phyloP scores from a whole-genome alignment of 1,284 basidiomycete species.

The Violaceomyces palustris region DNA sequence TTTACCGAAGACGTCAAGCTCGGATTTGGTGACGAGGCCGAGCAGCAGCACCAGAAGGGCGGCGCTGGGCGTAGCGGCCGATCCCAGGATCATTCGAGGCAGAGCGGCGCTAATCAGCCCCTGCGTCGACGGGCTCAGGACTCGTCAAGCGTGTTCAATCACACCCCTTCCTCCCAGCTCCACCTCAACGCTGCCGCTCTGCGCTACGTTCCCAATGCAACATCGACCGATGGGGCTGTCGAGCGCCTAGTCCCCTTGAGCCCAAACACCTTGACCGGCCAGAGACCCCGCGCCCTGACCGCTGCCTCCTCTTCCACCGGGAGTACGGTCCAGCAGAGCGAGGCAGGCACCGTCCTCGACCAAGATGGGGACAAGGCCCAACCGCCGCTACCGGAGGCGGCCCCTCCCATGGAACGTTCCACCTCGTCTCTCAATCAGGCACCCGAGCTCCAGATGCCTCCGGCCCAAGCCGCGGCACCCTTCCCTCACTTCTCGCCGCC shows the following conservation, averaged over 20 bases:
- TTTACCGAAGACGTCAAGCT: slow-evolving; percentile 97
- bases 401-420: too few relatives aligned
- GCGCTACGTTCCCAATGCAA: slow-evolving; percentile 33
- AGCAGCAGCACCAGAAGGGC: too few relatives aligned
- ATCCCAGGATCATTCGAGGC: too few relatives aligned
- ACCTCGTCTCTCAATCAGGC: slow-evolving; percentile 10
- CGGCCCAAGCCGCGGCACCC: slow-evolving; percentile 35
- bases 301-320: slow-evolving; percentile 1
- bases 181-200: slow-evolving; percentile 37
- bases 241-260: slow-evolving; percentile 21
- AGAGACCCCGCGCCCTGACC: not conserved
- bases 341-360: slow-evolving; percentile 24
- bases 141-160: too few relatives aligned
- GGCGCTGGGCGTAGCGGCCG: too few relatives aligned
- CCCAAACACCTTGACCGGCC: too few relatives aligned
- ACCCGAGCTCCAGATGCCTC: slow-evolving; percentile 36
- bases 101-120: too few relatives aligned
- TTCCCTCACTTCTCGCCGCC: slow-evolving; percentile 29
- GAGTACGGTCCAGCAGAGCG: slow-evolving; percentile 19
- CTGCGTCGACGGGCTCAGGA: too few relatives aligned
- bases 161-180: too few relatives aligned
- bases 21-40: slow-evolving; percentile 55
- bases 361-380: slow-evolving; percentile 5
- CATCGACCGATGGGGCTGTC: slow-evolving; percentile 22
- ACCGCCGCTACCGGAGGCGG: too few relatives aligned